Conservation (phyloP, 2,329 filamentous ascomycete species). For the Stachybotrys chlorohalonatus region DNA sequence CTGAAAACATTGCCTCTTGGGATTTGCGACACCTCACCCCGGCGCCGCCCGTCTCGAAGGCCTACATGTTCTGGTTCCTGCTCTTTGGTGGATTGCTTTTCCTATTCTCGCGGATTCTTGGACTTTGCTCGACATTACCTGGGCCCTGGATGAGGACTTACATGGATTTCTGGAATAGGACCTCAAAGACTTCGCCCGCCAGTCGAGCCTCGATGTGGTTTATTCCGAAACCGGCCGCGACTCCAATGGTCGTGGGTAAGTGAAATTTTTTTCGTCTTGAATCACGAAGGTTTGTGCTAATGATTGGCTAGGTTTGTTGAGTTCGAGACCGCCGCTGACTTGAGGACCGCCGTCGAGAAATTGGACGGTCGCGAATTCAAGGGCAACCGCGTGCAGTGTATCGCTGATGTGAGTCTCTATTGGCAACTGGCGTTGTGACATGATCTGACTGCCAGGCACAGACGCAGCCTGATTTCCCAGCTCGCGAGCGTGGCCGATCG, state of each 20-base stretch:
- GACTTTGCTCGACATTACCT: conserved; percentile 19
- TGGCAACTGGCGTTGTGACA: conserved; percentile 6
- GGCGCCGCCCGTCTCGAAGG: not conserved
- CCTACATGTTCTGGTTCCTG: conserved; percentile 11
- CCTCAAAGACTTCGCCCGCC: conserved; percentile 97
- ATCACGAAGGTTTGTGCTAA: not conserved
- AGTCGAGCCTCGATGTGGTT: conserved; percentile 93
- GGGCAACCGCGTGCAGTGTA: conserved; percentile 74
- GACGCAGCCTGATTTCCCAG: conserved; percentile 71
- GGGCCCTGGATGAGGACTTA: conserved; percentile 62
- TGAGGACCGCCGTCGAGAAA: conserved; percentile 89
- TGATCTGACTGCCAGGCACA: conserved; percentile 21
- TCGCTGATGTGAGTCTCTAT: conserved; percentile 66
- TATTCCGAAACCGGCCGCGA: conserved; percentile 95
- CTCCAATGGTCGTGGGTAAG: conserved; percentile 84
- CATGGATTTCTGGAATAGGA: conserved; percentile 77
- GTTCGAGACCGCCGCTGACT: conserved; percentile 85
- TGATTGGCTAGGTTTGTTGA: conserved; percentile 71
- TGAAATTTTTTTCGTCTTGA: conserved; percentile 9
- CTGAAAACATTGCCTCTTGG: conserved; percentile 2
- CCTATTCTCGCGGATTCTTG: conserved; percentile 24
- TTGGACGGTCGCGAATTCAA: conserved; percentile 92
- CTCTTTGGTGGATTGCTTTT: conserved; percentile 28
- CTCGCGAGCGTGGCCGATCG: conserved; percentile 64
- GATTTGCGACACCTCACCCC: conserved; percentile 13